phyloP scores from a whole-genome alignment of 768 basidiomycete genomes.

The Boletus rufocinnamomeus region DNA sequence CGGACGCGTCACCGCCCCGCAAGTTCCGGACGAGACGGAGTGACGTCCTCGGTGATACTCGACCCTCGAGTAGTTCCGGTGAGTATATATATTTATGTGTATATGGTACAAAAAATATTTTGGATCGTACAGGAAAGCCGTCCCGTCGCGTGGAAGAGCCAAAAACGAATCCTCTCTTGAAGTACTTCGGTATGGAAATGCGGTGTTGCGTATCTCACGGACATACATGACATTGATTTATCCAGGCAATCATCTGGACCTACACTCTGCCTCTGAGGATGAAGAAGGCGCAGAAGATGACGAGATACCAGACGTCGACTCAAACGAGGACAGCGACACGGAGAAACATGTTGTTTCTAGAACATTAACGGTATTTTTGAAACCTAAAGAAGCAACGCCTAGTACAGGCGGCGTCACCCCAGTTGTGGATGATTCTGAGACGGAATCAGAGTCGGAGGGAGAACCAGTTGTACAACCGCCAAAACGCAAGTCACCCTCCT shows the following conservation, averaged over 20 bases:
- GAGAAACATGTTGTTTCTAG: conserved; percentile 27
- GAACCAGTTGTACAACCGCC: conserved; percentile 6
- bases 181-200: conserved; percentile 48
- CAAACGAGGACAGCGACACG: conserved; percentile 29
- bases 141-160: conserved; percentile 1
- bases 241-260: conserved; percentile 44
- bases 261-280: conserved; percentile 55
- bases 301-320: conserved; percentile 19
- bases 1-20: conserved; percentile 16
- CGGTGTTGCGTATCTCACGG: neutral
- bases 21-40: conserved; percentile 21
- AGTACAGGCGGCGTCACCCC: neutral
- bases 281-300: conserved; percentile 26
- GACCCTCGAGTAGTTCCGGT: conserved; percentile 16
- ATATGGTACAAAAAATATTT: neutral
- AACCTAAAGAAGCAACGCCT: conserved; percentile 8
- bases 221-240: neutral
- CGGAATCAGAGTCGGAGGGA: conserved; percentile 37
- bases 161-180: conserved; percentile 44
- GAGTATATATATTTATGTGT: neutral
- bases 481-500: conserved; percentile 32
- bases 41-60: conserved; percentile 4
- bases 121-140: neutral
- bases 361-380: conserved; percentile 16
- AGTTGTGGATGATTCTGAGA: conserved; percentile 29